Base-by-base conservation (phyloP, 2,329 filamentous ascomycete genomes). In the Fusarium xyrophilum region DNA sequence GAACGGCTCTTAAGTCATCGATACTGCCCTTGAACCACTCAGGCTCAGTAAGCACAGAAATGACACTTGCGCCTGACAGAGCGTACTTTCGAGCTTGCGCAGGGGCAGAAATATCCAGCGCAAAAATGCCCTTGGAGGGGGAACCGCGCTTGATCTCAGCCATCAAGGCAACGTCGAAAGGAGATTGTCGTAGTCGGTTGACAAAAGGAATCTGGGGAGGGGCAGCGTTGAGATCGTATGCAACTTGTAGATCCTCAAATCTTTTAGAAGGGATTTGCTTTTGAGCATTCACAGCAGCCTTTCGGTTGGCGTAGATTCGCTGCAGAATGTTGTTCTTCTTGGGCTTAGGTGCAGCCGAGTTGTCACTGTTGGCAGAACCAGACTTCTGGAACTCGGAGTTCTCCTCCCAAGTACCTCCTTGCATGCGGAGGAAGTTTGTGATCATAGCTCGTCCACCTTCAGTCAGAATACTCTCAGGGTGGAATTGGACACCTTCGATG, bases 1-100 rank as follows among this genome's bases (percentile, higher is more conserved):
- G 89, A 32, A 98, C 96, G 35, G 91, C 89, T 63, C 92, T 88
- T 56, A 99, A 82, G 77, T 99, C 96, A 61, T 99, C 95, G 64
- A 99, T 94, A 79, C 91, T 97, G 48, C 96, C 96, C 81, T 97
- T 98, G 84, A 99, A 99, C 96, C 96, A 99, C 76, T 98, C 92
- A 1, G 96, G 96, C 80, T 99, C 96, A 0, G 96, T 99, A 47
- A 99, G 86, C n/a, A 99, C 96, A 3, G 96, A 98, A 70, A 99
- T 99, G 39, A 97, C 93, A 77, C 95, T 98, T 48, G 96, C 96
- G 17, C 96, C 96, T 10, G 96, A 94, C 53, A 96, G 86, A 13
- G 96, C 96, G 78, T 99, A 99, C 71, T 91, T 93, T 68, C 90
- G 89, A 42, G 96, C 96, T 79, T 99, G 96, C 8, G 90, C 89